Base-by-base conservation (phyloP, 2,329 filamentous ascomycete genomes). In the Sporothrix globosa region DNA sequence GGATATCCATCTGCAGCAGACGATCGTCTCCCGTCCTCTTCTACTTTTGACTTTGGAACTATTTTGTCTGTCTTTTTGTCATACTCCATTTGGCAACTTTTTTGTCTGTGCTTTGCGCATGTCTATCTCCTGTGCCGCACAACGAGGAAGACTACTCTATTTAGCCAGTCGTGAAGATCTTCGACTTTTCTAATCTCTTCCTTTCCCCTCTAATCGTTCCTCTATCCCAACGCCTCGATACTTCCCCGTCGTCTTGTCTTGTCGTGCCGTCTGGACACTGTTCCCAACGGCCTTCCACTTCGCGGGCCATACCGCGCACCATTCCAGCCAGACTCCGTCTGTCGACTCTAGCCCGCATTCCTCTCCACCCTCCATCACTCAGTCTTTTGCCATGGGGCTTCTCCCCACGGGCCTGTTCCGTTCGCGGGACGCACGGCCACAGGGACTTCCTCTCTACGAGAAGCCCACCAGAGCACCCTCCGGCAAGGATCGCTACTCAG, bases 401-500 rank as follows among this genome's bases (percentile, higher is more conserved):
- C 78, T 84, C 69, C 80, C 83, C 68, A 54, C 63, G 2, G 67
- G 58, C 58, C 63, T 74, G 54, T 72, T 86, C 74, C 83, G 83
- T 70, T 78, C 82, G 69, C 83, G 84, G 73, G 81, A 83, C 73
- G 77, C 80, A 67, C 82, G 80, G 67, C 76, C 76, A 46, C 79
- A 68, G 17, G 39, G 77, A 72, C 79, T 88, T 39, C 86, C 86
- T 24, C 74, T 86, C 13, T 87, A 87, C 77, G 83, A 85, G 73
- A 82, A 82, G 70, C 69, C 82, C 50, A 74, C 77, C 30, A 75
- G 80, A 2, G 78, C 75, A 9, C 73, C 74, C 4, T 75, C 80
- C 1, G 80, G 76, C 24, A 86, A 87, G 74, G 86, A 87, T 70
- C 83, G 82, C 71, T 82, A 80, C 69, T 86, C 85, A 2, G 83